Evolutionary conservation across 139 green algal genomes (phyloP).

Genomic region (Closterium sp.): DNA sequence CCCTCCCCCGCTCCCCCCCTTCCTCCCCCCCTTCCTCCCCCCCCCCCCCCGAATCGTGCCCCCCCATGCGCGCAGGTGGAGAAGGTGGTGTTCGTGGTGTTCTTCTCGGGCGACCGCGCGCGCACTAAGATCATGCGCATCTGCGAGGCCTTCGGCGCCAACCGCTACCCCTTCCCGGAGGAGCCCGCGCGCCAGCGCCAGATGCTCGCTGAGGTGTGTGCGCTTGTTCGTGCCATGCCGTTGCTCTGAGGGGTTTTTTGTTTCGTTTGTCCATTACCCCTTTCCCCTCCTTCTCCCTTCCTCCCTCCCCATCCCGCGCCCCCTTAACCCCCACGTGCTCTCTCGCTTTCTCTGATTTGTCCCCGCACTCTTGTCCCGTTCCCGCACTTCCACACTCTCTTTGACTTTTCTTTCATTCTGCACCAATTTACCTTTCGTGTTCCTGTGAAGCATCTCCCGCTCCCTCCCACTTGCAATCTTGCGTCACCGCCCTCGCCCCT

Average conservation of each 20-base stretch:
- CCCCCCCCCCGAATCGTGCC: too few species aligned
- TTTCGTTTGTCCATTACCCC: not conserved
- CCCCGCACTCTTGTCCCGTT: not conserved
- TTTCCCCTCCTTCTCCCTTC: not conserved
- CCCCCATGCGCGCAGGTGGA: conserved; percentile 36
- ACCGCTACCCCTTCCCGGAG: conserved; percentile 97
- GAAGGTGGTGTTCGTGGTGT: conserved; percentile 96
- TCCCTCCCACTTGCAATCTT: not conserved
- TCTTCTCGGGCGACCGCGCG: conserved; percentile 96
- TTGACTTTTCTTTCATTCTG: not conserved
- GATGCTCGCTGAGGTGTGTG: conserved; percentile 80
- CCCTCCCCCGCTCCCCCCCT: too few species aligned
- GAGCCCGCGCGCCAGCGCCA: conserved; percentile 78
- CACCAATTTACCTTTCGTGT: not conserved
- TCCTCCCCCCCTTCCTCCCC: too few species aligned
- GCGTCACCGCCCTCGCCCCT: not conserved
- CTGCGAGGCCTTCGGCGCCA: conserved; percentile 90
- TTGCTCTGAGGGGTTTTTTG: not conserved
- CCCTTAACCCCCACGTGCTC: not conserved
- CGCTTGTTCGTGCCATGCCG: too few species aligned
- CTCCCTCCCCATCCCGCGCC: not conserved
- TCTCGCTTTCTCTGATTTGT: not conserved
- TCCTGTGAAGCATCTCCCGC: not conserved
- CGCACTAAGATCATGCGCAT: conserved; percentile 94
- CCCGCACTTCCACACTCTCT: not conserved